Conservation (phyloP, 805 yeast genomes). For the Hagleromyces aurorensis region DNA sequence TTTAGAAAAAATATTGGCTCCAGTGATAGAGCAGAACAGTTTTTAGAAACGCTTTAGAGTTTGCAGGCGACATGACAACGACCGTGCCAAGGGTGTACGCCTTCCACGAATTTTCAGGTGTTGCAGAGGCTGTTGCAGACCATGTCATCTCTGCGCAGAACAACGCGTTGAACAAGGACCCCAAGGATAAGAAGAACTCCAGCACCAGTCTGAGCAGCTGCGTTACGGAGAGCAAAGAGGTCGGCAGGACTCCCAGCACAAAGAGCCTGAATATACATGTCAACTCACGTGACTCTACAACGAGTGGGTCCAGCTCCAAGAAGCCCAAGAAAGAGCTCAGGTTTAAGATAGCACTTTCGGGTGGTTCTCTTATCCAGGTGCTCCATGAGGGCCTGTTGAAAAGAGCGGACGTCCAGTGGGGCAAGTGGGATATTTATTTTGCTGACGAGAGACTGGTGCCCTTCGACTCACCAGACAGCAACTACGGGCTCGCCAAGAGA, state of each 20-base stretch:
- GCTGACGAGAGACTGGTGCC: slow-evolving; percentile 96
- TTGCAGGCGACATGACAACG: slow-evolving; percentile 57
- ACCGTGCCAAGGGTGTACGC: slow-evolving; percentile 91
- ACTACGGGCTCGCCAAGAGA: slow-evolving; percentile 83
- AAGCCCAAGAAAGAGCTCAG: slow-evolving; percentile 56
- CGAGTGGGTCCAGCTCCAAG: slow-evolving; percentile 28
- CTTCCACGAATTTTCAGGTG: slow-evolving; percentile 81
- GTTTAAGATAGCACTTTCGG: slow-evolving; percentile 85
- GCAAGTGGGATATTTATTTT: slow-evolving; percentile 90
- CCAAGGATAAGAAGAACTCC: slow-evolving; percentile 18
- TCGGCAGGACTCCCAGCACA: slow-evolving; percentile 17
- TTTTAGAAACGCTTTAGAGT: too few relatives aligned
- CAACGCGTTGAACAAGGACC: slow-evolving; percentile 28
- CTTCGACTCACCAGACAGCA: slow-evolving; percentile 71
- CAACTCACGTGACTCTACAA: slow-evolving; percentile 8
- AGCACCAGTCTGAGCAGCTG: slow-evolving; percentile 11
- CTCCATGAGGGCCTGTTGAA: slow-evolving; percentile 76
- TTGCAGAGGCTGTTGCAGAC: slow-evolving; percentile 96
- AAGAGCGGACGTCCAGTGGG: slow-evolving; percentile 78
- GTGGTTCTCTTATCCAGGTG: slow-evolving; percentile 86
- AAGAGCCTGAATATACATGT: slow-evolving; percentile 11
- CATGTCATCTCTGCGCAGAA: slow-evolving; percentile 88
- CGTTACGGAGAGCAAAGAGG: slow-evolving; percentile 7
- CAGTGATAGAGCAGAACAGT: too few relatives aligned
- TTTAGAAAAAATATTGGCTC: too few relatives aligned